These are phyloP conservation scores for Candida pseudoviswanathii DNA, from an alignment of 1,139 yeast genomes.

Conservation along the genomic window DNA sequence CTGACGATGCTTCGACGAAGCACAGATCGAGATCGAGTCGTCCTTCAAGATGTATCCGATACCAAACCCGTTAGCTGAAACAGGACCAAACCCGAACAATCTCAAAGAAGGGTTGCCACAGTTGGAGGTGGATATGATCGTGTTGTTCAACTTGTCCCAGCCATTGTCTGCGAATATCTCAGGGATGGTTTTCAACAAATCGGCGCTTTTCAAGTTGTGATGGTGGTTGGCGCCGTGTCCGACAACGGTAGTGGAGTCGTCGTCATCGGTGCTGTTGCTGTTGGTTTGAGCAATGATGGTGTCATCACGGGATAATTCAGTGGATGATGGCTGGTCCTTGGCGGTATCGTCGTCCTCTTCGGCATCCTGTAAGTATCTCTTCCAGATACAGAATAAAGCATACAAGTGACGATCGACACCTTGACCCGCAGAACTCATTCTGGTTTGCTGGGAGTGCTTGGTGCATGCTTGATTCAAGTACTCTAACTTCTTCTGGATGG, in stretches of 20 bases:
- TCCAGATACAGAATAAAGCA: conserved; percentile 89
- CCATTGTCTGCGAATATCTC: conserved; percentile 73
- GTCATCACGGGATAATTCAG: conserved; percentile 9
- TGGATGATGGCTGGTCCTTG: conserved; percentile 1
- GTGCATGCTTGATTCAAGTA: conserved; percentile 68
- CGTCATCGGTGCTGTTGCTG: conserved; percentile 20
- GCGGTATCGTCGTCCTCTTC: conserved; percentile 19
- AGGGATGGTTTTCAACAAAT: conserved; percentile 29
- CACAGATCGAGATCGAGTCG: conserved; percentile 82
- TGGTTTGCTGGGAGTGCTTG: conserved; percentile 69
- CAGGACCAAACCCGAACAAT: conserved; percentile 92
- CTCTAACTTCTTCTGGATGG: conserved; percentile 62
- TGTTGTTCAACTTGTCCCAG: conserved; percentile 59
- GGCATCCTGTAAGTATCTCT: conserved; percentile 56
- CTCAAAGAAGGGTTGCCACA: conserved; percentile 86
- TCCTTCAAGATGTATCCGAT: conserved; percentile 88
- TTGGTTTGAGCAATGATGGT: conserved; percentile 7
- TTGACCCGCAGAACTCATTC: conserved; percentile 68
- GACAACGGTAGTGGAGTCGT: conserved; percentile 24
- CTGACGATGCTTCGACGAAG: conserved; percentile 88
- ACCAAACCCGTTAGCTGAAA: conserved; percentile 87
- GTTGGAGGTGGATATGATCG: conserved; percentile 46
- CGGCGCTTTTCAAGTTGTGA: not conserved
- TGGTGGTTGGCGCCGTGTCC: not conserved
- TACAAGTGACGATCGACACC: conserved; percentile 92